phyloP scores from a whole-genome alignment of 2,329 filamentous ascomycete genomes.

The Chrysoporthe austroafricana region DNA sequence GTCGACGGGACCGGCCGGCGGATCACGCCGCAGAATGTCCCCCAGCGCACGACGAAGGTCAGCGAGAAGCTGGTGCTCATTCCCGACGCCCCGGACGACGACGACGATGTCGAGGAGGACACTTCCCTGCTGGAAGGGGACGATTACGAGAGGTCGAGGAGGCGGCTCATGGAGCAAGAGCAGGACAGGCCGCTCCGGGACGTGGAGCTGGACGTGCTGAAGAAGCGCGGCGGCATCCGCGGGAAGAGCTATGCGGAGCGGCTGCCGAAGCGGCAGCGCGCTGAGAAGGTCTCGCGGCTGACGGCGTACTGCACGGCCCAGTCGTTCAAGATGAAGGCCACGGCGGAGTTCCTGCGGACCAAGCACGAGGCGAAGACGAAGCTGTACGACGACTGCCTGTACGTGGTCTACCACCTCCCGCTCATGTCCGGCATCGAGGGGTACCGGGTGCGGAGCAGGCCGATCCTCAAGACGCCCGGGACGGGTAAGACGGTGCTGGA shows the following conservation, averaged over 20 bases:
- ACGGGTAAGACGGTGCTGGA: slow-evolving; percentile 88
- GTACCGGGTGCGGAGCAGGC: slow-evolving; percentile 85
- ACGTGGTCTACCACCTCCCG: slow-evolving; percentile 92
- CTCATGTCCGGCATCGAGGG: slow-evolving; percentile 84
- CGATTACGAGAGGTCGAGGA: slow-evolving; percentile 59
- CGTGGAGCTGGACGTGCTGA: slow-evolving; percentile 67
- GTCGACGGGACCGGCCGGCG: slow-evolving; percentile 43
- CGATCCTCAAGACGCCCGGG: slow-evolving; percentile 88
- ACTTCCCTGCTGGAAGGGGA: slow-evolving; percentile 52
- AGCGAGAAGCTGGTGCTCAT: slow-evolving; percentile 96
- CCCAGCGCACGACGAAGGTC: slow-evolving; percentile 87
- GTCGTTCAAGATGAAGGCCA: slow-evolving; percentile 84
- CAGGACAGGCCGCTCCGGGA: slow-evolving; percentile 70
- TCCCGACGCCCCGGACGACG: slow-evolving; percentile 73
- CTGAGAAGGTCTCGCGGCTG: slow-evolving; percentile 84
- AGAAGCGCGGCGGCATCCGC: slow-evolving; percentile 62
- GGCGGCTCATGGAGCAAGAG: slow-evolving; percentile 47
- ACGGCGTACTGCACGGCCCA: slow-evolving; percentile 97
- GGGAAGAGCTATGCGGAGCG: slow-evolving; percentile 95
- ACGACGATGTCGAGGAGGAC: slow-evolving; percentile 51
- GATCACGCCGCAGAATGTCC: slow-evolving; percentile 63
- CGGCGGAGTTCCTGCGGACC: slow-evolving; percentile 86
- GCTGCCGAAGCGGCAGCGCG: slow-evolving; percentile 82
- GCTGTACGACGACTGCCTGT: slow-evolving; percentile 96
- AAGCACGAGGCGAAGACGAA: slow-evolving; percentile 92